Evolutionary conservation across 2,329 filamentous ascomycete genomes (phyloP), one percentile per base, ranked within the genome.

Genomic region (Fusarium siculi): DNA sequence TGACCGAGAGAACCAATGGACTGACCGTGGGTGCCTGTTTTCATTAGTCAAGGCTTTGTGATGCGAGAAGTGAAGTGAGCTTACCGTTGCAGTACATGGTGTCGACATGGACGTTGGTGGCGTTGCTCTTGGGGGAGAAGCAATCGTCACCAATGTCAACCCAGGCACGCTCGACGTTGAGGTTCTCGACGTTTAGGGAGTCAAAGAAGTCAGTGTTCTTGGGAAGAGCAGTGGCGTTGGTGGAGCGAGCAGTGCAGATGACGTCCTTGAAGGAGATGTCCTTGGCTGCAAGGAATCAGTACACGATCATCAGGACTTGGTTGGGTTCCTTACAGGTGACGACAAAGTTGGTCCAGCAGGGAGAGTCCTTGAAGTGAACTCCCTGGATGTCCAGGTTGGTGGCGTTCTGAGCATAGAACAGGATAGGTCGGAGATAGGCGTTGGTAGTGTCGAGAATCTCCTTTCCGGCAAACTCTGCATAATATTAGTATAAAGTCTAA

Each of bases 201-300:
- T 77, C 73, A 18, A 77, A 75, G 10, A 77, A 77, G n/a, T 77
- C 75, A 2, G 73, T 77, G 59, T 77, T 77, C 67, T 76, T 77
- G 21, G 75, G 75, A 4, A 70, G 60, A 32, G 70, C 63, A 4
- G 72, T 76, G 5, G 70, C 67, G 40, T 76, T 76, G 53, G 64
- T 76, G 15, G 74, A 76, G n/a, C 70, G 57, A 19, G 74, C 74
- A 21, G 74, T 76, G 65, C 74, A 76, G 32, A 77, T 59, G 9
- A 77, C 74, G 25, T 77, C 75, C 30, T 61, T 71, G 36, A 73
- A 77, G 3, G 73, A 61, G 54, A 77, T 67, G 18, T 77, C 66
- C 65, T 77, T 63, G 9, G 74, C 74, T 76, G 15, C 2, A 25
- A 5, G 0, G 1, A 1, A 19, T 75, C 2, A 75, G 63, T 32